These are phyloP conservation scores for Fennellomyces sp. DNA, from an alignment of 371 early-diverging fungal species.

Conservation along the genomic window DNA sequence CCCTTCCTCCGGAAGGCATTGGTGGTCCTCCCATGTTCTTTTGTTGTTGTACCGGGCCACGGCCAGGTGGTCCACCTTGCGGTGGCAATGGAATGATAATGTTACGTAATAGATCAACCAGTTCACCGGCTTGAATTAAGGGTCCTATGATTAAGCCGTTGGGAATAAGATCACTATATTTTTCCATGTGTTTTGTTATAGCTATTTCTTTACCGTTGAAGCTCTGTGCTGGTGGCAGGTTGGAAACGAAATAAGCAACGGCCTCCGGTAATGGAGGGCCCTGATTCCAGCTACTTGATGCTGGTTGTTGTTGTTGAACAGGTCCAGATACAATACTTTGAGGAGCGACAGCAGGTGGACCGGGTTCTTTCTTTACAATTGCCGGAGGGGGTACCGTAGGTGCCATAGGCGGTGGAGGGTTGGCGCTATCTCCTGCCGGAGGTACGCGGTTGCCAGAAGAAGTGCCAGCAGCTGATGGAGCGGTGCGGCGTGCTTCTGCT, in stretches of 20 bases:
- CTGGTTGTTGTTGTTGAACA: slow-evolving; percentile 11
- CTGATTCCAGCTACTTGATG: neutral
- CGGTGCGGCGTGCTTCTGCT: slow-evolving; percentile 35
- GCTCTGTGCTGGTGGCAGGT: slow-evolving; percentile 51
- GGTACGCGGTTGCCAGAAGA: neutral
- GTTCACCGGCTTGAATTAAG: slow-evolving; percentile 46
- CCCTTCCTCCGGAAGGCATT: slow-evolving; percentile 24
- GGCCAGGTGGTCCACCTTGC: slow-evolving; percentile 18
- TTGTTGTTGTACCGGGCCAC: slow-evolving; percentile 11
- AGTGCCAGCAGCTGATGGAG: neutral
- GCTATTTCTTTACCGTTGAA: slow-evolving; percentile 42
- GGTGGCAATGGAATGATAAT: slow-evolving; percentile 49
- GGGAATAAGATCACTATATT: too few relatives aligned
- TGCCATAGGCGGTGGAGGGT: slow-evolving; percentile 9
- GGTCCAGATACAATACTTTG: neutral
- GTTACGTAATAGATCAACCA: slow-evolving; percentile 55
- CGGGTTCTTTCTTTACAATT: too few relatives aligned
- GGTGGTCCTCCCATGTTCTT: slow-evolving; percentile 22
- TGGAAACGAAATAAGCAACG: slow-evolving; percentile 59
- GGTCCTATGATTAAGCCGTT: slow-evolving; percentile 26
- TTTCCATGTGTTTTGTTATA: too few relatives aligned
- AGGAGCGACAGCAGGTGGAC: neutral
- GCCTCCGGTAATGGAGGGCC: slow-evolving; percentile 52
- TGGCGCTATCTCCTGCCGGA: neutral
- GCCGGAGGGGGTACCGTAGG: neutral